Conservation (phyloP, 495 filamentous ascomycete genomes). For the Aspergillus ellipticus region DNA sequence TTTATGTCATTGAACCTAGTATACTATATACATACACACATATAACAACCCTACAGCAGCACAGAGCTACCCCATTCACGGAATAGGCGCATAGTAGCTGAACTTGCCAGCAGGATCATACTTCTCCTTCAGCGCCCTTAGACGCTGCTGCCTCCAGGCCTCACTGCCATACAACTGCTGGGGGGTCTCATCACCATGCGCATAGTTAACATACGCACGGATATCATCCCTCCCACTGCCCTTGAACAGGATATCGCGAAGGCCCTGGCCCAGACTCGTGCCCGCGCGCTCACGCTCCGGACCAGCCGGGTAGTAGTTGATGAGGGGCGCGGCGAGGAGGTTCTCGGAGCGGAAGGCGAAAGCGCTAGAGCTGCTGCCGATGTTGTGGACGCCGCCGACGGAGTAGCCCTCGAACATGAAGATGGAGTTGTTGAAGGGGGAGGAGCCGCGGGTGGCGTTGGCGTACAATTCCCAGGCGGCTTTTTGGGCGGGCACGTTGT, state of each 20-base stretch:
- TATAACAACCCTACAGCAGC: no score
- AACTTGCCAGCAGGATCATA: constrained; percentile 54
- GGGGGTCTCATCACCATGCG: constrained; percentile 47
- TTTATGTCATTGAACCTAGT: no score
- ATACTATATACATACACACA: no score
- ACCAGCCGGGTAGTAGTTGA: constrained; percentile 34
- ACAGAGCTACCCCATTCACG: not conserved
- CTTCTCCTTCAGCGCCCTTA: constrained; percentile 48
- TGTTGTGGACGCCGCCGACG: constrained; percentile 38
- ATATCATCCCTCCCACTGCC: constrained; percentile 33
- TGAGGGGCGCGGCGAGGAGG: constrained; percentile 41
- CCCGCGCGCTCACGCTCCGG: constrained; percentile 27
- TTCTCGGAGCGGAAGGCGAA: constrained; percentile 43
- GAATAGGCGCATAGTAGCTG: constrained; percentile 50
- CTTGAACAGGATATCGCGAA: constrained; percentile 39
- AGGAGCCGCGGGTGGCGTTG: constrained; percentile 21
- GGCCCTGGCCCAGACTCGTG: constrained; percentile 32
- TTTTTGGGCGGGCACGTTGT: constrained; percentile 42
- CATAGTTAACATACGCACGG: constrained; percentile 59
- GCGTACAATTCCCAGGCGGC: constrained; percentile 40
- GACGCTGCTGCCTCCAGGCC: constrained; percentile 39
- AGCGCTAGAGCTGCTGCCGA: constrained; percentile 32
- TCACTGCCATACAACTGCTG: constrained; percentile 50
- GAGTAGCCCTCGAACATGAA: constrained; percentile 58
- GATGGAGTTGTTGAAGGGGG: constrained; percentile 34